Evolutionary conservation across 805 yeast genomes (phyloP).

Genomic region (Cyberlindnera petersonii): DNA sequence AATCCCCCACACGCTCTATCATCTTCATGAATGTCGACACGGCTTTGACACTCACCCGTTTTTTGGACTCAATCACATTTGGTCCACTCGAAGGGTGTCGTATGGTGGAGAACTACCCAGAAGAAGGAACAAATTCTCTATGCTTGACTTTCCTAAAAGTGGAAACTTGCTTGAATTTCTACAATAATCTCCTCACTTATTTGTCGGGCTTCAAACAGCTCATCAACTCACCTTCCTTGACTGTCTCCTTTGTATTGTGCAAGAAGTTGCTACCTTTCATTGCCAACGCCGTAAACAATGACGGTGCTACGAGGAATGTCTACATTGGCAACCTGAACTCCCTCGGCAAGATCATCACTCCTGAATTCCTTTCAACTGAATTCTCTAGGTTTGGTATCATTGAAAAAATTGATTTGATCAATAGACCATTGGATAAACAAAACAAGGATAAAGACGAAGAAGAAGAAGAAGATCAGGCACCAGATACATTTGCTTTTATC

Average conservation of each 20-base stretch:
- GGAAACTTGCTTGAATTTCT: conserved; percentile 34
- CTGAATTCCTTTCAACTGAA: conserved; percentile 42
- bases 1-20: conserved; percentile 26
- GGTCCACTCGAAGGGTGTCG: conserved; percentile 64
- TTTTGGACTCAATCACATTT: conserved; percentile 44
- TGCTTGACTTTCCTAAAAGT: conserved; percentile 28
- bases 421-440: conserved; percentile 2
- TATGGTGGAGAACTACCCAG: conserved; percentile 30
- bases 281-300: conserved; percentile 54
- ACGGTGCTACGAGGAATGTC: conserved; percentile 92
- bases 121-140: conserved; percentile 24
- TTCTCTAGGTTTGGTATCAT: conserved; percentile 54
- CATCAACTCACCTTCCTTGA: conserved; percentile 37
- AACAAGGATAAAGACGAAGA: conserved; percentile 40
- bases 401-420: conserved; percentile 59
- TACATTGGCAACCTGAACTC: conserved; percentile 74
- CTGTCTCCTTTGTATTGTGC: conserved; percentile 32
- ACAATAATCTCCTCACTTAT: conserved; percentile 34
- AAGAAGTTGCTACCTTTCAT: conserved; percentile 28
- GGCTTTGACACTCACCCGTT: conserved; percentile 23
- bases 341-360: conserved; percentile 35
- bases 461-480: conserved; percentile 24
- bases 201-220: conserved; percentile 33
- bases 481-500: conserved; percentile 68
- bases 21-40: conserved; percentile 22